Evolutionary conservation across 768 basidiomycete species (phyloP).

Genomic region (Hygrocybe punicea): DNA sequence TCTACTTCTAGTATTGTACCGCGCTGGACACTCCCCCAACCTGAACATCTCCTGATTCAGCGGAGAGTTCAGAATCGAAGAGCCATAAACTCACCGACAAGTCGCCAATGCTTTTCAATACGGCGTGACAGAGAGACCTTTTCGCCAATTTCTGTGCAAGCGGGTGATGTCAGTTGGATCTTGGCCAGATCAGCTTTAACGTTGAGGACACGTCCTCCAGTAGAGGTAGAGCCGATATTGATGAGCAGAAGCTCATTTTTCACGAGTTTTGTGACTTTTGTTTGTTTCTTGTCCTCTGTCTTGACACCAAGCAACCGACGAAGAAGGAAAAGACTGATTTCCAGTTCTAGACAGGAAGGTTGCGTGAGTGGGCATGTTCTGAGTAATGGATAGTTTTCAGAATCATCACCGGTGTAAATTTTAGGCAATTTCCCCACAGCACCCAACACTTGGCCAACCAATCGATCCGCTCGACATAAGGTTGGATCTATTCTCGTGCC

Average conservation of each 20-base stretch:
- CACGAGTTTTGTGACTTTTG: constrained; percentile 86
- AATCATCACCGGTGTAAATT: constrained; percentile 74
- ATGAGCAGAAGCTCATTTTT: constrained; percentile 92
- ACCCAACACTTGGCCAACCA: constrained; percentile 95
- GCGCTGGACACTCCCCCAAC: constrained; percentile 79
- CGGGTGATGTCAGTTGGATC: constrained; percentile 90
- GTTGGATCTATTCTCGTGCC: constrained; percentile 97
- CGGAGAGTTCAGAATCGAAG: not conserved
- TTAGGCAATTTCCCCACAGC: constrained; percentile 91
- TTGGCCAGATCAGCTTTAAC: constrained; percentile 95
- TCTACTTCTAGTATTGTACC: constrained; percentile 82
- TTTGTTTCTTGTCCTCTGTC: constrained; percentile 98
- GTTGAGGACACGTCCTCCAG: constrained; percentile 89
- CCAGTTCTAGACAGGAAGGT: constrained; percentile 55
- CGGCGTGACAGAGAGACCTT: constrained; percentile 93
- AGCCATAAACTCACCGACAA: constrained; percentile 67
- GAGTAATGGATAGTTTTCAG: constrained; percentile 1
- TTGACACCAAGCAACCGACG: constrained; percentile 96
- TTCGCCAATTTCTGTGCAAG: constrained; percentile 95
- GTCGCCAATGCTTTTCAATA: constrained; percentile 98
- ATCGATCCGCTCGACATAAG: constrained; percentile 91
- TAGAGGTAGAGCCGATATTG: constrained; percentile 97
- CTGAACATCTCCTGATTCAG: constrained; percentile 23
- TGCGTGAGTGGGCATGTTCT: not conserved
- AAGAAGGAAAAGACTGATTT: constrained; percentile 91